Percentiles rank a stretch among this genome's conserved stretches.
Conservation (phyloP, 768 basidiomycete species). For the Tricholoma bakamatsutake region DNA sequence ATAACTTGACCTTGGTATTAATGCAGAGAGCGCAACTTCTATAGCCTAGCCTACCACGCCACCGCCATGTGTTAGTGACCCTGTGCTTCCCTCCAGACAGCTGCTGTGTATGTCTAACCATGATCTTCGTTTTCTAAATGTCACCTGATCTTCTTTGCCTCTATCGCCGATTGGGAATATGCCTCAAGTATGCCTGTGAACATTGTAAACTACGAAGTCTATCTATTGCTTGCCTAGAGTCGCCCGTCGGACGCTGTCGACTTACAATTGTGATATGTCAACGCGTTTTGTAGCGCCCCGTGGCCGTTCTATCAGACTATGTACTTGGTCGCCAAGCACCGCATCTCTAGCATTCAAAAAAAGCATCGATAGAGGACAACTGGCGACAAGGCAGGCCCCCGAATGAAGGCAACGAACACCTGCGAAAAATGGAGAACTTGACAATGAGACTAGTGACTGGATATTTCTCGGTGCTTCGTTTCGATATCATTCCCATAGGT, state of each 20-base stretch:
- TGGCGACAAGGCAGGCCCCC: conserved; percentile 72
- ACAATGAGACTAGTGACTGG: conserved; percentile 81
- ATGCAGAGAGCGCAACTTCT: neutral
- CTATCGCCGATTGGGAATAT: neutral
- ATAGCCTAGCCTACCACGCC: neutral
- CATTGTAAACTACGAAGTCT: too few relatives aligned
- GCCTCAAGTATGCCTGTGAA: neutral
- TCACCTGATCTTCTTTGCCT: neutral
- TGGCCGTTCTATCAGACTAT: too few relatives aligned
- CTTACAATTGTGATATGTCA: too few relatives aligned
- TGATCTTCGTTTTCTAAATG: neutral
- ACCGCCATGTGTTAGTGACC: neutral
- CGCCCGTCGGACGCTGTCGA: too few relatives aligned
- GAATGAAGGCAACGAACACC: conserved; percentile 73
- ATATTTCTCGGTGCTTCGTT: conserved; percentile 65
- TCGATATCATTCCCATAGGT: neutral
- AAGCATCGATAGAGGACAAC: too few relatives aligned
- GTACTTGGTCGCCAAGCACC: too few relatives aligned
- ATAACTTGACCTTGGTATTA: neutral
- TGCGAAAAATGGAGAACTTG: conserved; percentile 73
- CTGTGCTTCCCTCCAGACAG: neutral
- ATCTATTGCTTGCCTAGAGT: too few relatives aligned
- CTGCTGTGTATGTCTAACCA: neutral
- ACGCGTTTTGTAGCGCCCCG: too few relatives aligned
- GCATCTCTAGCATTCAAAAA: too few relatives aligned